These are phyloP conservation scores for Stagonosporopsis vannaccii DNA, from an alignment of 2,329 filamentous ascomycete species.

Conservation along the genomic window DNA sequence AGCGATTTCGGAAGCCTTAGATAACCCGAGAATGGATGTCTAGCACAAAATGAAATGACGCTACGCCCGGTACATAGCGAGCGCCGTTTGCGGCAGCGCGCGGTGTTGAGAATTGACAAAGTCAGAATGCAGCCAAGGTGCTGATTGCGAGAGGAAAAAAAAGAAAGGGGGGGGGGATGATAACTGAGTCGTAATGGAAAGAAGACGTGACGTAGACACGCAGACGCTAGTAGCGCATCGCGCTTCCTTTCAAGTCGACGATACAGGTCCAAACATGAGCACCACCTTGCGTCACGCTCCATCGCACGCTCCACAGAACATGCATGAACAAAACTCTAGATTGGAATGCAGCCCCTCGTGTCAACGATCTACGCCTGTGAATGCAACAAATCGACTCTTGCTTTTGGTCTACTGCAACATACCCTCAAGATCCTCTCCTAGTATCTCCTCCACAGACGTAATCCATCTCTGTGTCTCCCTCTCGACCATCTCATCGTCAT, in stretches of 20 bases:
- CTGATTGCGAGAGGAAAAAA: too few species aligned
- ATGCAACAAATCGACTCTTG: neutral
- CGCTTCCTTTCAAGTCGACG: neutral
- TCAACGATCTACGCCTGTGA: neutral
- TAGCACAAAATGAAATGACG: too few species aligned
- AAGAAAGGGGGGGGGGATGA: neutral
- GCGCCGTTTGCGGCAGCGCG: too few species aligned
- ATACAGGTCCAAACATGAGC: too few species aligned
- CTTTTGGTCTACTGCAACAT: constrained; percentile 74
- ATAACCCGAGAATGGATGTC: too few species aligned
- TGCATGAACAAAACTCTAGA: neutral
- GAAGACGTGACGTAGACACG: neutral
- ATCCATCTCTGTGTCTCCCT: constrained; percentile 91
- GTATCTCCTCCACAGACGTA: constrained; percentile 82
- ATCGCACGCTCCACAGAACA: neutral
- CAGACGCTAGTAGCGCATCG: neutral
- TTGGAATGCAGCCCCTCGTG: neutral
- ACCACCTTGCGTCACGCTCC: neutral
- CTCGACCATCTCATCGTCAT: constrained; percentile 94
- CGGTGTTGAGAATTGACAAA: too few species aligned
- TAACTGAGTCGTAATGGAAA: neutral
- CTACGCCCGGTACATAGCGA: too few species aligned
- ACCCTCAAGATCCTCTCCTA: constrained; percentile 88
- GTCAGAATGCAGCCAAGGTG: too few species aligned
- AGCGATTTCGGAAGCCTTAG: too few species aligned